Conservation (phyloP, 1,284 basidiomycete genomes). For the Rhodofomes roseus region DNA sequence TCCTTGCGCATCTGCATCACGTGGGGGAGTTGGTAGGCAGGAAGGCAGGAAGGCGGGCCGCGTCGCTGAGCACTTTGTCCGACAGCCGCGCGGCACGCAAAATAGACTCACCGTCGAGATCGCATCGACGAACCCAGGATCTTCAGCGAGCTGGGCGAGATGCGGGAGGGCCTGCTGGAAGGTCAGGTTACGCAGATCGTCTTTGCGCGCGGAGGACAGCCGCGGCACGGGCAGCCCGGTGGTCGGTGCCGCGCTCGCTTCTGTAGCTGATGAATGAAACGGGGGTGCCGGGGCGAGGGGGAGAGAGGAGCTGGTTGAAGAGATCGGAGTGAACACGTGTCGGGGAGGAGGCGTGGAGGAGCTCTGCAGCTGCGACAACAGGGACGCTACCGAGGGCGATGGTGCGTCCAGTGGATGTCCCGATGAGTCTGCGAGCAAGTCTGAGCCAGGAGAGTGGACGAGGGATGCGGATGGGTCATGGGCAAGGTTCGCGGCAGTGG, state of each 20-base stretch:
- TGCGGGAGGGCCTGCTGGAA: conserved; percentile 65
- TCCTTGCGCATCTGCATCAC: conserved; percentile 50
- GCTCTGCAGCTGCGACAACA: conserved; percentile 61
- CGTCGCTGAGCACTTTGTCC: not conserved
- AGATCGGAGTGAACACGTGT: not conserved
- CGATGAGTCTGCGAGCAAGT: not conserved
- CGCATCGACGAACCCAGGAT: conserved; percentile 42
- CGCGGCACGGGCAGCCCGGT: not conserved
- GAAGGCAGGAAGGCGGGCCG: not conserved
- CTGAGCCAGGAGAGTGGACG: not conserved
- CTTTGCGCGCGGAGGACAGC: conserved; percentile 11
- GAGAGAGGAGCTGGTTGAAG: not conserved
- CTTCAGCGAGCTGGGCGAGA: conserved; percentile 49
- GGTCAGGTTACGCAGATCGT: conserved; percentile 45
- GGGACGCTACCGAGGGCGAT: conserved; percentile 47
- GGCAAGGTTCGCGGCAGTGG: not conserved
- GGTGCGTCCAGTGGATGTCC: not conserved
- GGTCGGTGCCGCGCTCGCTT: not conserved
- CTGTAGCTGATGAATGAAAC: not conserved
- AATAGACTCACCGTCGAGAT: conserved; percentile 43
- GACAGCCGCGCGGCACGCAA: not conserved
- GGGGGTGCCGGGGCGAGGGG: not conserved
- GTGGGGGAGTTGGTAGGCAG: not conserved
- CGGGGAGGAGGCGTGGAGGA: conserved; percentile 11
- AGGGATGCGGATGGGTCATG: not conserved